Base-by-base conservation (phyloP, 345 rosid species). In the Salix caprea region DNA sequence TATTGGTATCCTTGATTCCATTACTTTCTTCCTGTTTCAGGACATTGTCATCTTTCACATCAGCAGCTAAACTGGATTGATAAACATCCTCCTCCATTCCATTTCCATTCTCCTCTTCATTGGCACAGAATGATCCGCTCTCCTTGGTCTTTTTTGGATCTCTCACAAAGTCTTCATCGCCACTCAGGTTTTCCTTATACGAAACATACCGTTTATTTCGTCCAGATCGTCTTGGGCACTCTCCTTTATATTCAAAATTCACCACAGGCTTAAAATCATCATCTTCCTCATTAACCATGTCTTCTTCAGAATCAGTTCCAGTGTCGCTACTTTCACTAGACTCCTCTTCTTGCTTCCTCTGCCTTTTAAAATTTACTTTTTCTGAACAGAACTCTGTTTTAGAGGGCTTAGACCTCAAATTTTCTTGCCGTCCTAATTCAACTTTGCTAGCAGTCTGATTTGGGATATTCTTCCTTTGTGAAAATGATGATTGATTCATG, bases 161-260 rank as follows among this genome's bases (percentile, higher is more conserved):
- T 69, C 52, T 79, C 46, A 69, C 74, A 24, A 74, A 72, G 26
- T 77, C 85, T 14, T 91, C 97, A 23, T 91, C 96, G 12, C 90
- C 96, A 81, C 92, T 91, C 75, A 80, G 10, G 79, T 85, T 88
- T 81, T 89, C 96, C 65, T 81, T 81, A 44, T 88, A 93, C 23
- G 93, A 90, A 77, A 95, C 90, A 60, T 80, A 79, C 75, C 84
- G 93, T 84, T 82, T 95, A 65, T 60, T 84, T 74, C 99, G 86
- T 60, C 80, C 86, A 52, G 97, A 95, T 86, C 94, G 87, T 74
- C 99, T 86, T 21, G 81, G 77, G 15, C 72, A 34, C 84, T 85
- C 87, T 28, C 78, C 80, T n/a, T 60, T 46, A 79, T 74, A 32
- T 48, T 69, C 85, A 67, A 48, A 58, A 72, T 84, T 77, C 76